Evolutionary conservation across 2,329 filamentous ascomycete genomes (phyloP).

Genomic region (Aschersonia sp.): DNA sequence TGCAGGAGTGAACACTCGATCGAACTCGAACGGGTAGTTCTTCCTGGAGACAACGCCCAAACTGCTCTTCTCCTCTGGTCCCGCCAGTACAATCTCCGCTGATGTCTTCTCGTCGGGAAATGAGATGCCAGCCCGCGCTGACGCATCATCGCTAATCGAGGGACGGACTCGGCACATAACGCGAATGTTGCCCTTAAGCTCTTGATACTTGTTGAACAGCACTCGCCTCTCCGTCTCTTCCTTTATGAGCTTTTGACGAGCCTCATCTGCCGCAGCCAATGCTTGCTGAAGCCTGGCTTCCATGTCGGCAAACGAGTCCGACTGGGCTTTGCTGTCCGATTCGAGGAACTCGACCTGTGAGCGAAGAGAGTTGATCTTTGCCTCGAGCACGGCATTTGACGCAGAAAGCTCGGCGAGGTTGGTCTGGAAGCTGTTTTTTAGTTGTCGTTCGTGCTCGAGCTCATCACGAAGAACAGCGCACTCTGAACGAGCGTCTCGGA

Average conservation of each 20-base stretch:
- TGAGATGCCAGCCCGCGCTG: slow-evolving; percentile 55
- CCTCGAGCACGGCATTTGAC: slow-evolving; percentile 54
- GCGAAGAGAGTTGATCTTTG: slow-evolving; percentile 58
- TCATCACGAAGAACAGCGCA: slow-evolving; percentile 32
- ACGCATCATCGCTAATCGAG: slow-evolving; percentile 41
- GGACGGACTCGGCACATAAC: slow-evolving; percentile 96
- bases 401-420: slow-evolving; percentile 43
- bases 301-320: slow-evolving; percentile 69
- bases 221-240: slow-evolving; percentile 85
- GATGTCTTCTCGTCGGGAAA: slow-evolving; percentile 77
- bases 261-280: slow-evolving; percentile 49
- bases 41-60: slow-evolving; percentile 63
- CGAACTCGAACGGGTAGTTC: slow-evolving; percentile 77
- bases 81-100: slow-evolving; percentile 72
- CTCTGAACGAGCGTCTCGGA: slow-evolving; percentile 29
- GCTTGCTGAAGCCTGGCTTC: slow-evolving; percentile 71
- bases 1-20: slow-evolving; percentile 72
- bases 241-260: slow-evolving; percentile 69
- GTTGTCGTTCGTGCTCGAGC: slow-evolving; percentile 46
- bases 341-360: slow-evolving; percentile 82
- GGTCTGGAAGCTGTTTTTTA: slow-evolving; percentile 37
- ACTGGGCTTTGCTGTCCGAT: slow-evolving; percentile 79
- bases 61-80: slow-evolving; percentile 71
- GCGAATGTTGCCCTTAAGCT: slow-evolving; percentile 94
- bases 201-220: slow-evolving; percentile 94